phyloP scores from a whole-genome alignment of 805 yeast genomes.

The Pichia deserticola region DNA sequence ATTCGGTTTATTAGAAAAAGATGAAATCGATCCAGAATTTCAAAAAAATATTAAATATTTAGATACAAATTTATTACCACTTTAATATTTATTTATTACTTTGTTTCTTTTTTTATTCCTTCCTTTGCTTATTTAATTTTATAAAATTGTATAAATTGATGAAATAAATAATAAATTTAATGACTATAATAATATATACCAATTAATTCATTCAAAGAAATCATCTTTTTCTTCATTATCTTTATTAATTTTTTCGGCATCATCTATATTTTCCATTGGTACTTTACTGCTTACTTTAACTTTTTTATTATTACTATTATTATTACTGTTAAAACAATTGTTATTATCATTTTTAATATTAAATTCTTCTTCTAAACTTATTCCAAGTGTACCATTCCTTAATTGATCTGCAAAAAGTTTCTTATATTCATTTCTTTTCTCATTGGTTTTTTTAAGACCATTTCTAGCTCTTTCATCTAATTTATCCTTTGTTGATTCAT shows the following conservation, averaged over 20 bases:
- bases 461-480: constrained; percentile 29
- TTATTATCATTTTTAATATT: constrained; percentile 20
- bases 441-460: constrained; percentile 39
- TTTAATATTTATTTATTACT: background rate
- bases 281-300: constrained; percentile 3
- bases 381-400: constrained; percentile 47
- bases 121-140: constrained; percentile 4
- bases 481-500: constrained; percentile 27
- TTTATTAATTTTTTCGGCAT: constrained; percentile 8
- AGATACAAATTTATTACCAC: constrained; percentile 28
- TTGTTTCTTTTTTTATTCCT: constrained; percentile 18
- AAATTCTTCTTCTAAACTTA: constrained; percentile 40
- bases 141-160: no score
- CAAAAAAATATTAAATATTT: constrained; percentile 34
- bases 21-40: constrained; percentile 24
- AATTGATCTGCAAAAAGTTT: constrained; percentile 46
- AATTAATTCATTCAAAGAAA: constrained; percentile 23
- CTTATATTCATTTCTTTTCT: constrained; percentile 38
- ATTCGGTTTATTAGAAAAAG: constrained; percentile 42
- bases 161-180: background rate
- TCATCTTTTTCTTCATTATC: constrained; percentile 26
- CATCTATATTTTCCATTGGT: constrained; percentile 11
- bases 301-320: constrained; percentile 12
- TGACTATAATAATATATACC: background rate
- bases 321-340: background rate